phyloP scores from a whole-genome alignment of 2,329 filamentous ascomycete species.

The Trichoderma pleuroti region DNA sequence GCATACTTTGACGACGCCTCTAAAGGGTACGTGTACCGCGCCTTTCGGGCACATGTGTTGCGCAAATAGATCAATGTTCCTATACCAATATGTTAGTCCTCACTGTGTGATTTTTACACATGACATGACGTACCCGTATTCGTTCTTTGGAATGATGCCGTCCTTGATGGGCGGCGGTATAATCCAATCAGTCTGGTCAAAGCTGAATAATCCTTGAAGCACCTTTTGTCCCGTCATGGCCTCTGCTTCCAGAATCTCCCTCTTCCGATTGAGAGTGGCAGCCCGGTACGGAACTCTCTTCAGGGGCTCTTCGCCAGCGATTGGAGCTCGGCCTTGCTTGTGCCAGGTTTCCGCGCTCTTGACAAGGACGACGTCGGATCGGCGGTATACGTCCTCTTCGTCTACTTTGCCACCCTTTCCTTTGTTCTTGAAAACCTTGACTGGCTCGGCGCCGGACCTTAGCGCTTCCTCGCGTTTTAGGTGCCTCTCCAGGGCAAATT shows the following conservation, averaged over 20 bases:
- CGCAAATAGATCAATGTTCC: constrained; percentile 91
- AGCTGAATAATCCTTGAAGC: constrained; percentile 79
- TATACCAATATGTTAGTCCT: constrained; percentile 26
- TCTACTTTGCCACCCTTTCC: constrained; percentile 70
- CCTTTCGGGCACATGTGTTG: constrained; percentile 86
- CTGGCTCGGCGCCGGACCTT: constrained; percentile 61
- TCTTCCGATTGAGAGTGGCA: constrained; percentile 80
- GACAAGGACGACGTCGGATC: constrained; percentile 76
- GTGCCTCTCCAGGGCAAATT: constrained; percentile 82
- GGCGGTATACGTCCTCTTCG: constrained; percentile 75
- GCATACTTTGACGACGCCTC: constrained; percentile 75
- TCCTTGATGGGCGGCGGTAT: constrained; percentile 82
- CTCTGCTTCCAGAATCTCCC: constrained; percentile 84
- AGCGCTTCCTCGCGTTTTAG: constrained; percentile 90
- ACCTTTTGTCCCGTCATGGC: constrained; percentile 77
- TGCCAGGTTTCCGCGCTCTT: constrained; percentile 97
- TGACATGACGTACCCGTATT: constrained; percentile 58
- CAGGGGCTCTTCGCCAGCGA: constrained; percentile 66
- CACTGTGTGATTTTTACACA: neutral
- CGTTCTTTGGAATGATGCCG: constrained; percentile 87
- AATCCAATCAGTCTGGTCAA: constrained; percentile 90
- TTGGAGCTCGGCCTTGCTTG: constrained; percentile 82
- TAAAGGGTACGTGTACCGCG: constrained; percentile 77
- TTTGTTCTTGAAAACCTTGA: constrained; percentile 70
- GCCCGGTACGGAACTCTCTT: constrained; percentile 89